phyloP scores from a whole-genome alignment of 306 rosid genomes.

The Adenanthera pavonina region DNA sequence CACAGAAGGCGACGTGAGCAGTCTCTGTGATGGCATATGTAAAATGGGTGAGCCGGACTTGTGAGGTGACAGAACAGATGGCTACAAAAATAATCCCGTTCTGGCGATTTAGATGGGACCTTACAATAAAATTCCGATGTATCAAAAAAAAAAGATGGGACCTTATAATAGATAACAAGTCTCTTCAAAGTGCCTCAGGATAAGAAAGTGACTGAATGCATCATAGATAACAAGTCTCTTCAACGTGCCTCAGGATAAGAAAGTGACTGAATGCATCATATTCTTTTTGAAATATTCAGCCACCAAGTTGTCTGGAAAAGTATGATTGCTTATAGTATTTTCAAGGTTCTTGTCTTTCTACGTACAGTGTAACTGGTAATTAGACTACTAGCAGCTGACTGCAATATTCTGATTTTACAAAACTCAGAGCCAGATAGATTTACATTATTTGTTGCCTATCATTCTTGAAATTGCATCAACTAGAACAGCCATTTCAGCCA shows the following conservation, averaged over 20 bases:
- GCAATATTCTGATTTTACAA: not conserved
- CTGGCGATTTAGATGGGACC: constrained; percentile 30
- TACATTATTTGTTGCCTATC: not conserved
- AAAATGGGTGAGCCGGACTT: constrained; percentile 19
- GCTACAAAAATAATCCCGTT: constrained; percentile 37
- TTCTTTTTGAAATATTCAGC: constrained; percentile 27
- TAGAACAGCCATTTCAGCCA: not conserved
- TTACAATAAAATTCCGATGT: no score
- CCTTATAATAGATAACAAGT: not conserved
- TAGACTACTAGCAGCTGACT: not conserved
- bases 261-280: constrained; percentile 37
- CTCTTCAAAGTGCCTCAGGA: constrained; percentile 41
- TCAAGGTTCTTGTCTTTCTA: constrained; percentile 2
- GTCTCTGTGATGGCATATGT: not conserved
- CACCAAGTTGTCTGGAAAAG: constrained; percentile 30
- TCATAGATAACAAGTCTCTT: constrained; percentile 6
- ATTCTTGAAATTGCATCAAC: not conserved
- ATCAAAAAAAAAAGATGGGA: no score
- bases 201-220: constrained; percentile 43
- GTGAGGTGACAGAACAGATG: constrained; percentile 25
- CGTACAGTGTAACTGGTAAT: not conserved
- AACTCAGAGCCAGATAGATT: not conserved
- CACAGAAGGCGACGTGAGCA: constrained; percentile 31
- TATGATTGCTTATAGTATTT: constrained; percentile 23
- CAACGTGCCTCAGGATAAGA: constrained; percentile 47